Evolutionary conservation across 2,329 filamentous ascomycete species (phyloP), one percentile per base, ranked within the genome.

Genomic region (Nigrospora oryzae): DNA sequence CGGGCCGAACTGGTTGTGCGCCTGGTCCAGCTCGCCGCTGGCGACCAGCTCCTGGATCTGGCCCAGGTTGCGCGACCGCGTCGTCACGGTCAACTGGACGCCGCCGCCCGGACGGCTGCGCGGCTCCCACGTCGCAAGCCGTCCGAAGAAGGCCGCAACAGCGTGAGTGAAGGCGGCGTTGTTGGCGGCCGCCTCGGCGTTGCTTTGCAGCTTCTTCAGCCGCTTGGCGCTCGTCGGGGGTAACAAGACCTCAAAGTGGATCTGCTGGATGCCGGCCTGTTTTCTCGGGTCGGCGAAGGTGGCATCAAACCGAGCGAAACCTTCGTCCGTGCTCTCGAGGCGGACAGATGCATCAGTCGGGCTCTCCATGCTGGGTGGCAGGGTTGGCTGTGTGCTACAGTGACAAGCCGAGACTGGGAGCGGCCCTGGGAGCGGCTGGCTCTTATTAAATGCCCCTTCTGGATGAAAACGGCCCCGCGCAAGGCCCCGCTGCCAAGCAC

Each of bases 191-290:
- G 43, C 14, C 38, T 45, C 43, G 19, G 19, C 19, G 5, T 36
- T 37, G n/a, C 33, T 40, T 17, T 45, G 43, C 19, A 45, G 8
- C 33, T 45, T 45, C 15, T 41, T 45, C 13, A 45, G 38, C n/a
- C 33, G 32, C 32, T 45, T 45, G n/a, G 37, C 14, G 32, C 38
- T 45, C 13, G 34, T n/a, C 6, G 23, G 31, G 14, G 43, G 43
- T 16, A 45, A 11, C n/a, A 45, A 10, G 11, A 45, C 43, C 7
- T 40, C 15, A 8, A 40, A 40, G 4, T 23, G 33, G 23, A 45
- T 36, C 4, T 37, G 11, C 11, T 14, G 5, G 4, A 45, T 10
- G 14, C n/a, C 12, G 17, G 17, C 33, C 31, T 33, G 43, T n/a
- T 41, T 30, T 19, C 8, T 12, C 14, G 38, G 38, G 32, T 40